Conservation (phyloP, 2,329 filamentous ascomycete species). For the Basipetospora chlamydospora region DNA sequence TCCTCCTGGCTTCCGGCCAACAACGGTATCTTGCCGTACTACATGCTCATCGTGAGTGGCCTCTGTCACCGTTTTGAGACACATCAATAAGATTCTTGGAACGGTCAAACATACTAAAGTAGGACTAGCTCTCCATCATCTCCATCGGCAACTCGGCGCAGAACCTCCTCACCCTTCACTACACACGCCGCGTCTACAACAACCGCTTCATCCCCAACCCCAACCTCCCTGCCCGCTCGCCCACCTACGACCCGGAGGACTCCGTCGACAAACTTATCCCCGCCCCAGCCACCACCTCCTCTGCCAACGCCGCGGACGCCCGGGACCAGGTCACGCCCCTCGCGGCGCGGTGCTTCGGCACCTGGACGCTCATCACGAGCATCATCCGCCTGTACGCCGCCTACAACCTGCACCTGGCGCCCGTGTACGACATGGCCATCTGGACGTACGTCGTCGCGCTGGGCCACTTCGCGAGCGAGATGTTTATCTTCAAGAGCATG, state of each 20-base stretch:
- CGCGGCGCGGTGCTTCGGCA: conserved; percentile 67
- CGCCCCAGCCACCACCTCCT: conserved; percentile 25
- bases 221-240: conserved; percentile 24
- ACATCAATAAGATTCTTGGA: too few species aligned
- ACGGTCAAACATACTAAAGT: conserved; percentile 6
- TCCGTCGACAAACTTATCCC: conserved; percentile 36
- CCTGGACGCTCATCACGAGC: conserved; percentile 69
- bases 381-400: conserved; percentile 71
- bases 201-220: conserved; percentile 42
- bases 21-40: conserved; percentile 43
- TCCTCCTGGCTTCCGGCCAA: conserved; percentile 24
- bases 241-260: conserved; percentile 34
- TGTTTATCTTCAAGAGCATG: conserved; percentile 64
- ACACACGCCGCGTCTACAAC: conserved; percentile 78
- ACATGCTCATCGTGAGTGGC: conserved; percentile 38
- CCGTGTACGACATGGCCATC: conserved; percentile 65
- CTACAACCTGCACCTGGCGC: conserved; percentile 60
- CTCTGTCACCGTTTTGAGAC: too few species aligned
- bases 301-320: conserved; percentile 27
- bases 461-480: conserved; percentile 67
- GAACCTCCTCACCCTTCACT: conserved; percentile 65
- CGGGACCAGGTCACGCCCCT: conserved; percentile 57
- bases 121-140: conserved; percentile 64
- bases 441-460: conserved; percentile 72
- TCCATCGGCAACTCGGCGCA: conserved; percentile 77